A percentile compares a stretch with the other conserved stretches of the same genome.
These are phyloP conservation scores for Claviceps pusilla DNA, from an alignment of 2,329 filamentous ascomycete genomes.

Conservation along the genomic window DNA sequence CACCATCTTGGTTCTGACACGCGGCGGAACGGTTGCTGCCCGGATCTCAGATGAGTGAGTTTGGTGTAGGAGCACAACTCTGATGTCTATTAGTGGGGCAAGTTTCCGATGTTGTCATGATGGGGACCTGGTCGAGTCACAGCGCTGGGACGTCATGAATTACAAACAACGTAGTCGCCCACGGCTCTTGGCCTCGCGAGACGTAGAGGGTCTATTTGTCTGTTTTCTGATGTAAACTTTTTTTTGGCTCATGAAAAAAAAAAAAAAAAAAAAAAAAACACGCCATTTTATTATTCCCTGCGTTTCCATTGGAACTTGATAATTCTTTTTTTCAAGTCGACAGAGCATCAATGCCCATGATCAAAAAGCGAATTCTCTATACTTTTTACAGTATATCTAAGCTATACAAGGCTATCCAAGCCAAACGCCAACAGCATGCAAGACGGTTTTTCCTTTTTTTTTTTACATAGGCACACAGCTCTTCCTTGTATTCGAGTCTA, in stretches of 20 bases:
- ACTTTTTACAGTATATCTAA: conserved; percentile 6
- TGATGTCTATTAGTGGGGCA: conserved; percentile 6
- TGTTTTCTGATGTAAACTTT: neutral
- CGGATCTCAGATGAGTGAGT: neutral
- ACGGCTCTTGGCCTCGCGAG: neutral
- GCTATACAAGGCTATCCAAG: conserved; percentile 18
- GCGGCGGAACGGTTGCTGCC: neutral
- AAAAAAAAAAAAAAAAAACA: neutral
- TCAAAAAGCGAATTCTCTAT: neutral
- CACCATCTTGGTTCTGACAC: conserved; percentile 12
- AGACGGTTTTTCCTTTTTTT: conserved; percentile 8
- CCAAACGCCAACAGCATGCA: conserved; percentile 22
- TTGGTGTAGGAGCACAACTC: conserved; percentile 3
- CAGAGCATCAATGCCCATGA: neutral
- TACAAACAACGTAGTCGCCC: neutral
- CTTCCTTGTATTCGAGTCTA: conserved; percentile 12
- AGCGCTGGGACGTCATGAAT: neutral
- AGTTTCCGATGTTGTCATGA: neutral
- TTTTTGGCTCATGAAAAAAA: neutral
- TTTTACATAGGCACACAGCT: conserved; percentile 15
- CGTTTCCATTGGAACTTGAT: neutral
- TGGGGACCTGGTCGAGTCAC: neutral
- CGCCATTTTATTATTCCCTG: neutral
- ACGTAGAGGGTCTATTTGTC: neutral
- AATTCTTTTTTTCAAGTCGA: neutral